Evolutionary conservation across 345 rosid species (phyloP).

Genomic region (Isatis tinctoria): DNA sequence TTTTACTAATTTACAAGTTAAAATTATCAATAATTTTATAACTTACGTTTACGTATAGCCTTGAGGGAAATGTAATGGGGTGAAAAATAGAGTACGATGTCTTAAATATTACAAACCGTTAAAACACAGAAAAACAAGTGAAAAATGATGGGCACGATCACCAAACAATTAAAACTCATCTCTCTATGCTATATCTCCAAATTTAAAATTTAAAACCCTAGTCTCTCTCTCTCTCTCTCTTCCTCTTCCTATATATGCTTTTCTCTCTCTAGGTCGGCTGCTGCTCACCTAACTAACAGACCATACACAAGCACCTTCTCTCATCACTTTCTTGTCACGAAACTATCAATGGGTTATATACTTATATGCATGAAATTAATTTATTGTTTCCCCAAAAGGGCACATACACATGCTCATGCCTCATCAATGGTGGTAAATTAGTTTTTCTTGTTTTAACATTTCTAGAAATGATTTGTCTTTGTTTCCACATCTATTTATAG

Average conservation of each 20-base stretch:
- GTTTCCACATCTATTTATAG: constrained; percentile 31
- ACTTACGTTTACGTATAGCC: neutral
- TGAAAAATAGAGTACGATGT: neutral
- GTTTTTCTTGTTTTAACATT: constrained; percentile 31
- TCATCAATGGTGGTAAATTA: constrained; percentile 32
- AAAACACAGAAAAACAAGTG: constrained; percentile 49
- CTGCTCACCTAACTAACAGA: constrained; percentile 31
- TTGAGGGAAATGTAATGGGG: constrained; percentile 1
- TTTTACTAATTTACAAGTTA: neutral
- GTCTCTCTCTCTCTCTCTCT: neutral
- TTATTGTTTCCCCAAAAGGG: constrained; percentile 34
- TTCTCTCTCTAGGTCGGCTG: constrained; percentile 68
- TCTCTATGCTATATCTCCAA: constrained; percentile 1
- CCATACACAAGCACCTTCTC: constrained; percentile 32
- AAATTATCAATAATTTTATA: neutral
- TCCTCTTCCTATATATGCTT: constrained; percentile 1
- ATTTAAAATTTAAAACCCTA: constrained; percentile 24
- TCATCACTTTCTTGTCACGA: constrained; percentile 30
- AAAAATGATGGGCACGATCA: constrained; percentile 38
- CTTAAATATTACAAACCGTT: constrained; percentile 52
- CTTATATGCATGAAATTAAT: constrained; percentile 29
- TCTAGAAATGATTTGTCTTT: constrained; percentile 22
- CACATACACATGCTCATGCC: constrained; percentile 35
- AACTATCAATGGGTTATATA: neutral
- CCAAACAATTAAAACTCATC: constrained; percentile 17